Base-by-base conservation (phyloP, 192 early-diverging fungal species). In the Kickxella alabastrina region DNA sequence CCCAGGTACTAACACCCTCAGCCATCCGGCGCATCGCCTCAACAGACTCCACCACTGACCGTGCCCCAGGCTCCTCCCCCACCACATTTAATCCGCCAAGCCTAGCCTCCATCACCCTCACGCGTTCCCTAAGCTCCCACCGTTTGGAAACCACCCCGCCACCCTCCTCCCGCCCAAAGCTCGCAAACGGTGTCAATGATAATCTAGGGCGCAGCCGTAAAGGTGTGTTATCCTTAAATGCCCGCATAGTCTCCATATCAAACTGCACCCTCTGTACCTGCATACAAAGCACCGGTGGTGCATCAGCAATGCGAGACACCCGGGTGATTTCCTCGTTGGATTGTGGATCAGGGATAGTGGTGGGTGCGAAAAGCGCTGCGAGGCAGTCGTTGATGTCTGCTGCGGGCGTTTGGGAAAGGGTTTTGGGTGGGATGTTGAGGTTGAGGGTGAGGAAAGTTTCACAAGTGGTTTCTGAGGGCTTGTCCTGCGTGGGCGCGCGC, bases 251-350 rank as follows among this genome's bases (percentile, higher is more conserved):
- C 0, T 57, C 27, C 26, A 78, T 61, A 54, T 87, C 80, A 49
- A 82, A 90, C 66, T 86, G 85, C 10, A 85, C 83, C 2, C 87
- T 67, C 75, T 83, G 82, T 8, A 90, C 58, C 26, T 85, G 81
- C 10, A 90, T 77, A 29, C 86, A 87, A 6, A 90, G 52, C 15
- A 90, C 74, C 0, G 87, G 85, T 17, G 88, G 88, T 7, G 84
- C 66, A 10, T 67, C 52, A 7, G 19, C 35, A 19, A 72, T 43
- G 2, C 67, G 65, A 14, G 62, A 46, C n/a, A 51, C 34, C 2
- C 58, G 43, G 2, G 53, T 25, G 4, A 56, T 10, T 27, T 53
- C 51, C 28, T 24, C 10, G 2, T 19, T 13, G 24, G 31, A 18
- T 1, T 26, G 5, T 18, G n/a, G n/a, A n/a, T n/a, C n/a, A n/a